These are phyloP conservation scores for Podaxis sp. DNA, from an alignment of 768 basidiomycete genomes.

Conservation along the genomic window DNA sequence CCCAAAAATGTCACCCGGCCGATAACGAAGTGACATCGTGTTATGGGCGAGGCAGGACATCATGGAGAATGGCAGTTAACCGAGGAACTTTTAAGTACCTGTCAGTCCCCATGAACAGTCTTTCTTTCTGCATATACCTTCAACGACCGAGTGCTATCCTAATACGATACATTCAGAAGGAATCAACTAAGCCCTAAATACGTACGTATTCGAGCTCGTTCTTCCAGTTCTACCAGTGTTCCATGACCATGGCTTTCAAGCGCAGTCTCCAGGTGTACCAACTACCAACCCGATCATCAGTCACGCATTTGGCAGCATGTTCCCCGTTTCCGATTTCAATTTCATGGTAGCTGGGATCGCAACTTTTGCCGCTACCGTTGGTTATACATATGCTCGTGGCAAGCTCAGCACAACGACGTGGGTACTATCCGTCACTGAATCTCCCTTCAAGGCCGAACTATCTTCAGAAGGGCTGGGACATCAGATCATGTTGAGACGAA, in stretches of 20 bases:
- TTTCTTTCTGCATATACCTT: background rate
- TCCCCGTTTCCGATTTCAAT: conserved; percentile 50
- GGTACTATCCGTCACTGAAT: conserved; percentile 16
- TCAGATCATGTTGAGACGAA: background rate
- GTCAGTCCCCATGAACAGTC: background rate
- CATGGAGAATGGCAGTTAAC: background rate
- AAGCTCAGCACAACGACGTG: conserved; percentile 29
- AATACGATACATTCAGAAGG: background rate
- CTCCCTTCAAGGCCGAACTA: conserved; percentile 4
- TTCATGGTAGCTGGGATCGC: conserved; percentile 53
- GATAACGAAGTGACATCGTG: conserved; percentile 8
- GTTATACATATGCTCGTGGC: conserved; percentile 47
- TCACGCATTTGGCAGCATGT: conserved; percentile 25
- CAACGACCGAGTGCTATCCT: background rate
- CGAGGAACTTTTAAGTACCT: background rate
- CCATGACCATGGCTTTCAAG: background rate
- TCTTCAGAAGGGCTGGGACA: background rate
- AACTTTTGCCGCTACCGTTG: conserved; percentile 55
- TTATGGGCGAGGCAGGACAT: conserved; percentile 11
- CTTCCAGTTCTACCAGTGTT: background rate
- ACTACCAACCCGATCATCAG: background rate
- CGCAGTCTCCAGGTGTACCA: background rate
- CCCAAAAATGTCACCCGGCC: conserved; percentile 5
- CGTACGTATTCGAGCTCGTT: background rate
- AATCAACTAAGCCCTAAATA: background rate